Conservation (phyloP, 495 filamentous ascomycete species). For the Lasiosphaeris hirsuta region DNA sequence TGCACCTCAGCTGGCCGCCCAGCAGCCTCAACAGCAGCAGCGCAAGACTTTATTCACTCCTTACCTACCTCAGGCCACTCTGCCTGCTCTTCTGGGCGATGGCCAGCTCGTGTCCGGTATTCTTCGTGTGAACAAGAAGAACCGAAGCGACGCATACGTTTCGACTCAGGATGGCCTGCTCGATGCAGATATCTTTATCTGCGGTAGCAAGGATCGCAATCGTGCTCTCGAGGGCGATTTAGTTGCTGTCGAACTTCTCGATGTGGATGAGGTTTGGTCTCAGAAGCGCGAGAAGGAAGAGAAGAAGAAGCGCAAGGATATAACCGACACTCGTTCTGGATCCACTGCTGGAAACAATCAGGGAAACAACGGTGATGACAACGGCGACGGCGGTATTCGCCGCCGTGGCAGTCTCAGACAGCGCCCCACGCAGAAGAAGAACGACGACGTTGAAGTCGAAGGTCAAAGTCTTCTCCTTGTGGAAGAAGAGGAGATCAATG, state of each 20-base stretch:
- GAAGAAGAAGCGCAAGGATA: constrained; percentile 99
- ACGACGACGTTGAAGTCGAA: constrained; percentile 98
- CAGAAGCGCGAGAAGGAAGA: constrained; percentile 99
- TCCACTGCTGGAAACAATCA: constrained; percentile 70
- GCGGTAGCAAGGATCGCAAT: constrained; percentile 97
- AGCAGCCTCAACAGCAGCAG: constrained; percentile 82
- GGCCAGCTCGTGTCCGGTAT: constrained; percentile 95
- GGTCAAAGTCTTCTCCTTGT: constrained; percentile 94
- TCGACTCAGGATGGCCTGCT: constrained; percentile 80
- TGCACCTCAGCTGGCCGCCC: constrained; percentile 61
- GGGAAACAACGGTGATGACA: constrained; percentile 61
- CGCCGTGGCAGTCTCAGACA: constrained; percentile 92
- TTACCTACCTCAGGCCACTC: constrained; percentile 90
- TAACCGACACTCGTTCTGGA: constrained; percentile 80
- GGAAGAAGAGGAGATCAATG: constrained; percentile 97
- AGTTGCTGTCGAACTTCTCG: constrained; percentile 92
- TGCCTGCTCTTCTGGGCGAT: constrained; percentile 86
- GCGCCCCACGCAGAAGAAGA: constrained; percentile 98
- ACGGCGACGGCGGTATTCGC: constrained; percentile 77
- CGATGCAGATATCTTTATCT: constrained; percentile 99
- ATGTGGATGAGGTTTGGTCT: constrained; percentile 97
- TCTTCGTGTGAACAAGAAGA: constrained; percentile 98
- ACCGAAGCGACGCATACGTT: constrained; percentile 96
- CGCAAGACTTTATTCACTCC: constrained; percentile 98
- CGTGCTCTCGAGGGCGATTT: constrained; percentile 93